A percentile compares a stretch with the other conserved stretches of the same genome.
phyloP scores from a whole-genome alignment of 78 protist genomes.

The Neovahlkampfia damariscottae region DNA sequence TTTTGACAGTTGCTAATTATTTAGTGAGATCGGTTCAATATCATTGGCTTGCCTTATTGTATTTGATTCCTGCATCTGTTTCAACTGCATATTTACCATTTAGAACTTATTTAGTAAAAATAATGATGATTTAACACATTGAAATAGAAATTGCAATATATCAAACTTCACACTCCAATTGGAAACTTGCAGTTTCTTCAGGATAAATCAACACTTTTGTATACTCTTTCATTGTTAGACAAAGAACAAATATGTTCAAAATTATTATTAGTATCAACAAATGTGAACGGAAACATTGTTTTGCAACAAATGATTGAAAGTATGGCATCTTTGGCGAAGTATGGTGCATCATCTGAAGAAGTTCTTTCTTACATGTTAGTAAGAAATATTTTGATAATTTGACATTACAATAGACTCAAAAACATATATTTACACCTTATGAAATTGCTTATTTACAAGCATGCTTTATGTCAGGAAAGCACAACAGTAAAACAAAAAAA shows the following conservation, averaged over 20 bases:
- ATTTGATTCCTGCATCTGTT: not conserved
- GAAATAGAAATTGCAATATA: slow-evolving; percentile 1
- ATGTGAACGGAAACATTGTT: slow-evolving; percentile 2
- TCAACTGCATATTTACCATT: not conserved
- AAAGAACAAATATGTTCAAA: slow-evolving; percentile 6
- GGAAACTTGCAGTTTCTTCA: not conserved
- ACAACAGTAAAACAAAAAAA: too few species aligned
- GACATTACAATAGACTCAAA: too few species aligned
- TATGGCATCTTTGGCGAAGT: slow-evolving; percentile 3
- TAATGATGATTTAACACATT: too few species aligned
- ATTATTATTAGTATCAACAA: not conserved
- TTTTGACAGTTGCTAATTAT: not conserved
- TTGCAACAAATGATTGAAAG: slow-evolving; percentile 15
- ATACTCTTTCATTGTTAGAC: not conserved
- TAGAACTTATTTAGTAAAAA: not conserved
- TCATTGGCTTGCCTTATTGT: not conserved
- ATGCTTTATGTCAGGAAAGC: slow-evolving; percentile 8
- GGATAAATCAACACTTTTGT: not conserved
- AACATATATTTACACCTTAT: slow-evolving; percentile 3
- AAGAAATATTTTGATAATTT: too few species aligned
- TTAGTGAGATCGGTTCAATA: not conserved
- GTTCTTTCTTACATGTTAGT: not conserved
- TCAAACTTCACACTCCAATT: not conserved
- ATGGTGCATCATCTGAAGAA: slow-evolving; percentile 5
- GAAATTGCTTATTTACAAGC: slow-evolving; percentile 12